phyloP scores from a whole-genome alignment of 192 early-diverging fungal genomes.

The Linnemannia schmuckeri region DNA sequence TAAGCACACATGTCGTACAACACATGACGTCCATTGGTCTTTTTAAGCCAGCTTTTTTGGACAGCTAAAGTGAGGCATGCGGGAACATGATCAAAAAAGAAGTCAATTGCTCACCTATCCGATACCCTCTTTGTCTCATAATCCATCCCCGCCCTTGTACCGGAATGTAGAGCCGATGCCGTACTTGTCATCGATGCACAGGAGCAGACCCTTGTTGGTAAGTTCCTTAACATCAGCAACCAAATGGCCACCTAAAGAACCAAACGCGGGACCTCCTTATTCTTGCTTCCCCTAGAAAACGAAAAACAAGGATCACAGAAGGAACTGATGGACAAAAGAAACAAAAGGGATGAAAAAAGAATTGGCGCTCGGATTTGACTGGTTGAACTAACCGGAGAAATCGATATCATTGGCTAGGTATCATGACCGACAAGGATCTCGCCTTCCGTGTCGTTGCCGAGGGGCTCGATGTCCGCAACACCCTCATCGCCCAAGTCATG shows the following conservation, averaged over 20 bases:
- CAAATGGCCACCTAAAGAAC: background rate
- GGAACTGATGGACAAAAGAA: background rate
- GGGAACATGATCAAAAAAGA: background rate
- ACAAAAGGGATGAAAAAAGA: background rate
- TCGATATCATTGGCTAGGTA: slow-evolving; percentile 64
- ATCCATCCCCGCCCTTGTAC: background rate
- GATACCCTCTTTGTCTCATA: slow-evolving; percentile 4
- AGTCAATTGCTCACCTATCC: slow-evolving; percentile 5
- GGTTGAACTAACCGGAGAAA: background rate
- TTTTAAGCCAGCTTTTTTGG: background rate
- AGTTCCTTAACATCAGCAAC: background rate
- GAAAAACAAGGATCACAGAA: background rate
- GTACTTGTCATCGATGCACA: slow-evolving; percentile 58
- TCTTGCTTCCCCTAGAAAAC: slow-evolving; percentile 1
- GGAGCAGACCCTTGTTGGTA: slow-evolving; percentile 55
- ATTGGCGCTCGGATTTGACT: background rate
- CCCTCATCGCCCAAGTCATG: slow-evolving; percentile 81
- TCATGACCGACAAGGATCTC: slow-evolving; percentile 94
- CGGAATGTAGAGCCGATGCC: slow-evolving; percentile 50
- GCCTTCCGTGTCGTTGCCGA: slow-evolving; percentile 90
- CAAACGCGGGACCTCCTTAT: background rate
- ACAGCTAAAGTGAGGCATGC: slow-evolving; percentile 2
- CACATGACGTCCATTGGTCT: slow-evolving; percentile 16
- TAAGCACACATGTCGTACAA: slow-evolving; percentile 8
- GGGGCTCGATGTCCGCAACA: slow-evolving; percentile 70